Conservation (phyloP, 2,329 filamentous ascomycete genomes). For the Microcyclospora tardicrescens region DNA sequence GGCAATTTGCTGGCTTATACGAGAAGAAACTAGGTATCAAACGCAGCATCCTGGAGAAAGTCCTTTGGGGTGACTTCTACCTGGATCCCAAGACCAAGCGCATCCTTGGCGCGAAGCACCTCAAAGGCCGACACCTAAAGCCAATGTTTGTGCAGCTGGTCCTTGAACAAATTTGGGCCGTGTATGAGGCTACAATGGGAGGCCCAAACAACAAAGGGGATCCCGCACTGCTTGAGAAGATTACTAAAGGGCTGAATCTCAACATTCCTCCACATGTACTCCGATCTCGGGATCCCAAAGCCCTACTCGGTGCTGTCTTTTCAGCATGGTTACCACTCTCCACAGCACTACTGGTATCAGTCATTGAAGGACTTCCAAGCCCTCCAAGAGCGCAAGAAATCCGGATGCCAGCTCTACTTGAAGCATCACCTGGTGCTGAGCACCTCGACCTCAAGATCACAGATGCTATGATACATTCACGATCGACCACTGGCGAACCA, state of each 20-base stretch:
- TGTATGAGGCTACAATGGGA: conserved; percentile 80
- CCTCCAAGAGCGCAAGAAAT: conserved; percentile 67
- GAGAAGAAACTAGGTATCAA: conserved; percentile 97
- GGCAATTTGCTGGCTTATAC: conserved; percentile 85
- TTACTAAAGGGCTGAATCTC: conserved; percentile 80
- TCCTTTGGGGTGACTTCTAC: conserved; percentile 94
- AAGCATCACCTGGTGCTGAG: conserved; percentile 63
- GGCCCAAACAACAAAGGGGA: conserved; percentile 75
- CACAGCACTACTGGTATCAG: conserved; percentile 81
- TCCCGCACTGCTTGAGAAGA: conserved; percentile 72
- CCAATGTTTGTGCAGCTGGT: conserved; percentile 97
- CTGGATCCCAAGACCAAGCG: conserved; percentile 95
- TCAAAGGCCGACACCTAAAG: conserved; percentile 83
- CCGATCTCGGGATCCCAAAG: conserved; percentile 68
- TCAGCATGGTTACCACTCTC: conserved; percentile 84
- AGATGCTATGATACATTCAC: conserved; percentile 73
- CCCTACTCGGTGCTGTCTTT: conserved; percentile 77
- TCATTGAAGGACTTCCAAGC: conserved; percentile 82
- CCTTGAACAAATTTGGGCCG: conserved; percentile 89
- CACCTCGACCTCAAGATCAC: conserved; percentile 57
- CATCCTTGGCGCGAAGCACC: conserved; percentile 75
- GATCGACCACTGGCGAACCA: conserved; percentile 55
- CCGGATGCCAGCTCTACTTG: conserved; percentile 65
- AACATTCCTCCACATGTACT: conserved; percentile 73
- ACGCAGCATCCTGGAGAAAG: conserved; percentile 73